These are phyloP conservation scores for Boletus subcaerulescens DNA, from an alignment of 768 basidiomycete genomes.

Conservation along the genomic window DNA sequence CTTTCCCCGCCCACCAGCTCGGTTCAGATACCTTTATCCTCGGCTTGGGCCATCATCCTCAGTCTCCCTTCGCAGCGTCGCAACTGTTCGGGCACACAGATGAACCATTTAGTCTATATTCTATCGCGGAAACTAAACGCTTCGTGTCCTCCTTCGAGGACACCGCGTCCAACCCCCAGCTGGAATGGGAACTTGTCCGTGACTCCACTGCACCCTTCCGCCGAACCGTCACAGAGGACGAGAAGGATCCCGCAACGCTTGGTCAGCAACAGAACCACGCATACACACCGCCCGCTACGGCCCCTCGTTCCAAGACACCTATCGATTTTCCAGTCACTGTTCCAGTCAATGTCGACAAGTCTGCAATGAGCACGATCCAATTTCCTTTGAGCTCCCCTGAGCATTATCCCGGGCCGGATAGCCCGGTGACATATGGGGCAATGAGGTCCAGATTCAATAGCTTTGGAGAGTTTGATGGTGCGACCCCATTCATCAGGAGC, in stretches of 20 bases:
- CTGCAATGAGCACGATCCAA: slow-evolving; percentile 66
- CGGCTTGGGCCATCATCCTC: slow-evolving; percentile 52
- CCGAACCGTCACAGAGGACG: slow-evolving; percentile 71
- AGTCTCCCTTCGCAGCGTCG: slow-evolving; percentile 86
- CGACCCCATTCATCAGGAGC: slow-evolving; percentile 81
- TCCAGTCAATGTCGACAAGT: slow-evolving; percentile 48
- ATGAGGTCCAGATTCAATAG: slow-evolving; percentile 66
- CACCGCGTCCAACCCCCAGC: slow-evolving; percentile 49
- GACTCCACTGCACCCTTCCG: slow-evolving; percentile 74
- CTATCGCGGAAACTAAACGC: slow-evolving; percentile 73
- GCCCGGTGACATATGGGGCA: slow-evolving; percentile 48
- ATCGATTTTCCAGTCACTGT: slow-evolving; percentile 56
- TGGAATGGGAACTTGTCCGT: slow-evolving; percentile 45
- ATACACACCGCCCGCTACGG: slow-evolving; percentile 28
- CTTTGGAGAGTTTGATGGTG: slow-evolving; percentile 67
- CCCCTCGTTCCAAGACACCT: slow-evolving; percentile 46
- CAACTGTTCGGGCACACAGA: slow-evolving; percentile 77
- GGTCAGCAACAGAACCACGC: slow-evolving; percentile 36
- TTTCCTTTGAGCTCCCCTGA: slow-evolving; percentile 82
- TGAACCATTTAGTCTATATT: slow-evolving; percentile 78
- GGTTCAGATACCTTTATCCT: slow-evolving; percentile 43
- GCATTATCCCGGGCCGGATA: slow-evolving; percentile 47
- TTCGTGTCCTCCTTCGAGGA: slow-evolving; percentile 54
- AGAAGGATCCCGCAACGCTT: slow-evolving; percentile 53
- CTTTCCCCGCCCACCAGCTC: slow-evolving; percentile 78